Evolutionary conservation across 2,329 filamentous ascomycete species (phyloP).

Genomic region (Magnaporthiopsis poae): DNA sequence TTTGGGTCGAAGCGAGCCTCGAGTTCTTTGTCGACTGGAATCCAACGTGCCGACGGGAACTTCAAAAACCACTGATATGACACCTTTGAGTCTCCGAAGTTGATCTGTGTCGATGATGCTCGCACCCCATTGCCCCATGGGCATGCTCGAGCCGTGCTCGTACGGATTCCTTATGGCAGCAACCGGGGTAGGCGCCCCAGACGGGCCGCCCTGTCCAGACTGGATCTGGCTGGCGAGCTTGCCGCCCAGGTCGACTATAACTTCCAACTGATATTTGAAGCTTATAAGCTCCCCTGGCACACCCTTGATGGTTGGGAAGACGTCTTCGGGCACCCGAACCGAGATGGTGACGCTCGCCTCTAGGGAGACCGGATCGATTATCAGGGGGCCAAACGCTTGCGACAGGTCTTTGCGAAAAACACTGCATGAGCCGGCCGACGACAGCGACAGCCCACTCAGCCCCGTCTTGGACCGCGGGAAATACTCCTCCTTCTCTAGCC

Average conservation of each 20-base stretch:
- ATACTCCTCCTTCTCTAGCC: constrained; percentile 67
- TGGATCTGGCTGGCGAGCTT: constrained; percentile 67
- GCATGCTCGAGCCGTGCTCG: constrained; percentile 31
- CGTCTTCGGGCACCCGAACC: constrained; percentile 78
- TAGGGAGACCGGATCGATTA: constrained; percentile 72
- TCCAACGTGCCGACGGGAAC: constrained; percentile 79
- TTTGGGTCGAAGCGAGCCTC: constrained; percentile 9
- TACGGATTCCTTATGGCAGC: constrained; percentile 20
- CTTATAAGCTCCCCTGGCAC: constrained; percentile 90
- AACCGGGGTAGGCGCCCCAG: constrained; percentile 20
- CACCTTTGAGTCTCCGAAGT: constrained; percentile 77
- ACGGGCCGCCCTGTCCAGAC: constrained; percentile 42
- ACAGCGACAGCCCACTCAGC: constrained; percentile 74
- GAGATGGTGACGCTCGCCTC: constrained; percentile 72
- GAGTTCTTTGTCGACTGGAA: constrained; percentile 46
- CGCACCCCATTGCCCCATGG: constrained; percentile 44
- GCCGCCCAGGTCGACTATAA: constrained; percentile 83
- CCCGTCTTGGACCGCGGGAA: constrained; percentile 82
- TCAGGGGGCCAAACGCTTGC: constrained; percentile 77
- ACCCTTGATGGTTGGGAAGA: constrained; percentile 80
- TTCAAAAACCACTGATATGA: constrained; percentile 80
- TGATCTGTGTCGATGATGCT: constrained; percentile 80
- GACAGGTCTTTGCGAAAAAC: constrained; percentile 92
- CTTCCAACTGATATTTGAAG: constrained; percentile 88
- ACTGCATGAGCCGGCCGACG: constrained; percentile 76